A percentile compares a stretch with the other conserved stretches of the same genome.
These are phyloP conservation scores for Blastobotrys arbuscula DNA, from an alignment of 1,139 yeast genomes.

Conservation along the genomic window DNA sequence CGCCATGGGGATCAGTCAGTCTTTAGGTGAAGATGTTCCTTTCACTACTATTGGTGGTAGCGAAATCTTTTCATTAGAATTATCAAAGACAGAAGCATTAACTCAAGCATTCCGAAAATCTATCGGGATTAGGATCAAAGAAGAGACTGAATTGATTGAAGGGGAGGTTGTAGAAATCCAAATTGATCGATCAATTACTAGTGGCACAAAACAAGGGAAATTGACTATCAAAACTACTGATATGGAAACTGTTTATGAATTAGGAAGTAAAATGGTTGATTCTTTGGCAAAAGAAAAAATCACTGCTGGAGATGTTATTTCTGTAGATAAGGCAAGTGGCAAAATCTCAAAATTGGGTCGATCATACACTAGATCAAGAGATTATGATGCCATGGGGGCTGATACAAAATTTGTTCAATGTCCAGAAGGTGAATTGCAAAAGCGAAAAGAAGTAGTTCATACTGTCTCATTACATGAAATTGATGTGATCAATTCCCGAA, in stretches of 20 bases:
- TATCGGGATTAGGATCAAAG: constrained; percentile 91
- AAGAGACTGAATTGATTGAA: constrained; percentile 94
- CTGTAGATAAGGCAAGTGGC: constrained; percentile 94
- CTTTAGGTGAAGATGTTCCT: constrained; percentile 86
- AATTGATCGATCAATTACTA: constrained; percentile 91
- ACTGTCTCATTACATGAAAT: constrained; percentile 96
- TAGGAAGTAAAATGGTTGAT: constrained; percentile 97
- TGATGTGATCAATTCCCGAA: constrained; percentile 95
- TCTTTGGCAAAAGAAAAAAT: constrained; percentile 92
- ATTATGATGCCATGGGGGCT: constrained; percentile 99
- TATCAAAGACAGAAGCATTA: constrained; percentile 91
- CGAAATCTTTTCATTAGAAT: constrained; percentile 84
- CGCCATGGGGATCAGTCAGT: constrained; percentile 94
- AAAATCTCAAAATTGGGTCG: constrained; percentile 91
- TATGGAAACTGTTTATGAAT: constrained; percentile 97
- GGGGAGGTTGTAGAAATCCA: constrained; percentile 99
- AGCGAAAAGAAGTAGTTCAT: constrained; percentile 91
- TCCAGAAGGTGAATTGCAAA: constrained; percentile 98
- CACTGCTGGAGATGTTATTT: constrained; percentile 94
- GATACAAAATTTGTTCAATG: constrained; percentile 96
- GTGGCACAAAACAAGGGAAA: constrained; percentile 98
- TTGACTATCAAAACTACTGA: constrained; percentile 96
- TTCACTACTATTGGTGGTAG: constrained; percentile 94
- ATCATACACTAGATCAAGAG: constrained; percentile 92
- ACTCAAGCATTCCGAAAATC: constrained; percentile 95